Percentiles rank a stretch among this genome's conserved stretches.
Conservation (phyloP, 495 filamentous ascomycete genomes). For the Ramalina peruviana region DNA sequence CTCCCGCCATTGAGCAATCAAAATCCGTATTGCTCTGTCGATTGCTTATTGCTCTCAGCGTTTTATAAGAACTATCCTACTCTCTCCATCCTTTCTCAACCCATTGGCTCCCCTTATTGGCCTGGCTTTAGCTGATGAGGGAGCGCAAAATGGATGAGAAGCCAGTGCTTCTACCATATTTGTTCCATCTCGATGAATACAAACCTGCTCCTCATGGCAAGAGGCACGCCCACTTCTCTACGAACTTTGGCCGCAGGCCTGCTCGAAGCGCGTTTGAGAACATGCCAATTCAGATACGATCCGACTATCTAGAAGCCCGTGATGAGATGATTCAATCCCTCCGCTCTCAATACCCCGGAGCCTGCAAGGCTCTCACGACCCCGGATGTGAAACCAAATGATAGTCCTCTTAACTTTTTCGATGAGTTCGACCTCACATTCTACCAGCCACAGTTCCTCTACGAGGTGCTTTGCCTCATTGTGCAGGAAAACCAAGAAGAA, state of each 20-base stretch:
- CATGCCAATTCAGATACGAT: constrained; percentile 17
- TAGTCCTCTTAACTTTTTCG: constrained; percentile 35
- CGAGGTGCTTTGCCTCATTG: constrained; percentile 11
- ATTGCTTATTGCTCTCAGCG: not conserved
- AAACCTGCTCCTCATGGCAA: not conserved
- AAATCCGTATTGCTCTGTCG: not conserved
- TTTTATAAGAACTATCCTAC: too few species aligned
- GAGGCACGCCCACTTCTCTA: constrained; percentile 21
- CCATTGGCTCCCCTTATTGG: not conserved
- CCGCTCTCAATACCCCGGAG: constrained; percentile 19
- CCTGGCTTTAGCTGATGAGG: not conserved
- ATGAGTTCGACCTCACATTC: constrained; percentile 33
- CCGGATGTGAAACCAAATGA: constrained; percentile 16
- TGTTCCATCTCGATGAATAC: constrained; percentile 19
- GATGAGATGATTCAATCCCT: constrained; percentile 13
- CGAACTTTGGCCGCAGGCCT: constrained; percentile 8
- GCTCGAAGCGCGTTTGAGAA: constrained; percentile 11
- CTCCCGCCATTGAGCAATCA: too few species aligned
- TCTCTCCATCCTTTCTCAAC: not conserved
- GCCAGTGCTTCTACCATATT: constrained; percentile 21
- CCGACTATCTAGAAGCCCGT: constrained; percentile 18
- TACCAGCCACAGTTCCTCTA: constrained; percentile 32
- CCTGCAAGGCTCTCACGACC: constrained; percentile 18
- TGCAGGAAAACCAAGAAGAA: not conserved
- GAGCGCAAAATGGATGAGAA: constrained; percentile 10